Percentiles rank a stretch among this genome's conserved stretches.
phyloP scores from a whole-genome alignment of 306 rosid species.

The Trichosanthes cucumerina region DNA sequence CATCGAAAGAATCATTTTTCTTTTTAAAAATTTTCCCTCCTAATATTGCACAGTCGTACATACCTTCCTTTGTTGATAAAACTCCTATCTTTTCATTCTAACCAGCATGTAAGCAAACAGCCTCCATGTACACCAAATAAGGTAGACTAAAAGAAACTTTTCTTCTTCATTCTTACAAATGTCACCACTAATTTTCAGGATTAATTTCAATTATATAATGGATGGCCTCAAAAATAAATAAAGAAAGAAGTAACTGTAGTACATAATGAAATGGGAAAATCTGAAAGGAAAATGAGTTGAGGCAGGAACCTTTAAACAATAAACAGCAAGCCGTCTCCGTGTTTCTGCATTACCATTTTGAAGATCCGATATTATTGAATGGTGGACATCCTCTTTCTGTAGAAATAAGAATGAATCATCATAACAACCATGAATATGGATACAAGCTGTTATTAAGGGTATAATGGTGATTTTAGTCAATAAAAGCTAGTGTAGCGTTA shows the following conservation, averaged over 20 bases:
- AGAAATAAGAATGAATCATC: conserved; percentile 12
- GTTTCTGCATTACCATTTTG: conserved; percentile 98
- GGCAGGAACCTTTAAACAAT: conserved; percentile 76
- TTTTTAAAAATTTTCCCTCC: not conserved
- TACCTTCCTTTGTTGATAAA: not conserved
- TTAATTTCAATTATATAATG: not conserved
- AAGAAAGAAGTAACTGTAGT: not conserved
- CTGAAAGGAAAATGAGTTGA: conserved; percentile 19
- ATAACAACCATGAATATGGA: conserved; percentile 8
- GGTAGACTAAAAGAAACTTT: not conserved
- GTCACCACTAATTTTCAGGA: not conserved
- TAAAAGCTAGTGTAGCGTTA: not conserved
- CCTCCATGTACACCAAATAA: not conserved
- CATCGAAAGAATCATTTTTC: not conserved
- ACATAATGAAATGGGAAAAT: conserved; percentile 15
- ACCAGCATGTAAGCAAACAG: not conserved
- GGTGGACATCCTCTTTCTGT: conserved; percentile 99
- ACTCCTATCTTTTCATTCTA: not conserved
- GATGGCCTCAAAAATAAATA: not conserved
- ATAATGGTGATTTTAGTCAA: not conserved
- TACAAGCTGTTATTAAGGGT: not conserved
- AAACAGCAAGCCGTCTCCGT: conserved; percentile 92
- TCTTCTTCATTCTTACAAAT: not conserved
- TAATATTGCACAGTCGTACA: not conserved
- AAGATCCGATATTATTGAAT: conserved; percentile 93